A percentile compares a stretch with the other conserved stretches of the same genome.
Conservation (phyloP, 352 stramenopile genomes). For the Phytopythium cucurbitacearum region DNA sequence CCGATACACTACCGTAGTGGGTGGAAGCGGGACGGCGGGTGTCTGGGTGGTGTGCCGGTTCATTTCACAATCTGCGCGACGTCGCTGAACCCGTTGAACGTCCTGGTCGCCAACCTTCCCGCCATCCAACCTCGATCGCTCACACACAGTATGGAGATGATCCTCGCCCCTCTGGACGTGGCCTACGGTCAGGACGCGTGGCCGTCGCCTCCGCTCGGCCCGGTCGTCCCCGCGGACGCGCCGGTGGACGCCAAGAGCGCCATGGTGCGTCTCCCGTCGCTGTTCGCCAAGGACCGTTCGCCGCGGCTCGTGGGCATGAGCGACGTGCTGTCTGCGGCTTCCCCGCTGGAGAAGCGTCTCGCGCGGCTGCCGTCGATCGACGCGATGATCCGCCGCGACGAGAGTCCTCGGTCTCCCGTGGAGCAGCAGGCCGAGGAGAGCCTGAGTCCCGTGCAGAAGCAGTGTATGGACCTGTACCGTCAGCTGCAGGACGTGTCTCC, state of each 20-base stretch:
- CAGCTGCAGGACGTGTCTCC: constrained; percentile 37
- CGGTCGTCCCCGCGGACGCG: not conserved
- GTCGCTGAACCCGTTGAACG: not conserved
- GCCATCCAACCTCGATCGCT: too few relatives aligned
- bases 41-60: not conserved
- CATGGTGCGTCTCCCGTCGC: constrained; percentile 44
- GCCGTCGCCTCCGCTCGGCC: constrained; percentile 10
- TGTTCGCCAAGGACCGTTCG: constrained; percentile 47
- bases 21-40: not conserved
- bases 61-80: constrained; percentile 30
- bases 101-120: too few relatives aligned
- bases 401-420: constrained; percentile 14
- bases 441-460: constrained; percentile 55
- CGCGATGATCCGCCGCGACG: constrained; percentile 60
- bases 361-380: constrained; percentile 60
- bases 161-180: constrained; percentile 58
- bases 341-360: constrained; percentile 32
- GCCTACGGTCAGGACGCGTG: constrained; percentile 25
- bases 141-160: constrained; percentile 45
- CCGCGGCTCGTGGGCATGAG: constrained; percentile 59
- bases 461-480: constrained; percentile 63
- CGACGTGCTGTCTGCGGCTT: constrained; percentile 49
- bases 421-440: constrained; percentile 11
- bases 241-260: constrained; percentile 18
- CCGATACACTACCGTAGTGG: not conserved